Percentiles rank a stretch among this genome's conserved stretches.
These are phyloP conservation scores for Arachis monticola DNA, from an alignment of 331 rosid genomes.

Conservation along the genomic window DNA sequence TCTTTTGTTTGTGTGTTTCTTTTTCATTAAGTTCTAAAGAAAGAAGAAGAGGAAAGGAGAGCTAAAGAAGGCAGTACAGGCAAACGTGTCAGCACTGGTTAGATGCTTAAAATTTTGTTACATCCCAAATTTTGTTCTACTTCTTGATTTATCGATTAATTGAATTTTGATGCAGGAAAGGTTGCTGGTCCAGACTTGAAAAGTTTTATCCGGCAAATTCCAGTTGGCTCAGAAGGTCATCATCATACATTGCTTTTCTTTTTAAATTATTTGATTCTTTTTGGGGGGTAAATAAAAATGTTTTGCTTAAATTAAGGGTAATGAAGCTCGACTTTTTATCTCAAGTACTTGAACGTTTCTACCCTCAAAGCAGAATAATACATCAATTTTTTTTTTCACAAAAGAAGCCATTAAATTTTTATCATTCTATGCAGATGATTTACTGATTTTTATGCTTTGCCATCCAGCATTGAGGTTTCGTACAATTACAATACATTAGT, in stretches of 20 bases:
- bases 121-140: slow-evolving; percentile 18
- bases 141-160: slow-evolving; percentile 23
- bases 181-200: slow-evolving; percentile 77
- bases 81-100: slow-evolving; percentile 62
- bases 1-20: not conserved
- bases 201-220: slow-evolving; percentile 84
- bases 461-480: slow-evolving; percentile 5
- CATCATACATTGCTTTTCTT: slow-evolving; percentile 13
- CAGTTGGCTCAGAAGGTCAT: slow-evolving; percentile 68
- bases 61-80: slow-evolving; percentile 62
- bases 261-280: not conserved
- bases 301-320: slow-evolving; percentile 16
- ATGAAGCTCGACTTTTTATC: slow-evolving; percentile 17
- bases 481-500: not conserved
- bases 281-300: too few relatives aligned
- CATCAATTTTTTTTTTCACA: not conserved
- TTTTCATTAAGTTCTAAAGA: slow-evolving; percentile 68
- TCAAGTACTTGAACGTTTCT: slow-evolving; percentile 3
- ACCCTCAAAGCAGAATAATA: not conserved
- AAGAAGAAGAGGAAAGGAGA: slow-evolving; percentile 83
- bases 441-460: not conserved
- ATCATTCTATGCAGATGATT: slow-evolving; percentile 2
- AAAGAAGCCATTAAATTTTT: slow-evolving; percentile 4
- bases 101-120: slow-evolving; percentile 39
- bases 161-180: slow-evolving; percentile 49